Percentiles rank a stretch among this genome's conserved stretches.
Conservation (phyloP, 148 eudicot genomes). For the Chenopodium album region DNA sequence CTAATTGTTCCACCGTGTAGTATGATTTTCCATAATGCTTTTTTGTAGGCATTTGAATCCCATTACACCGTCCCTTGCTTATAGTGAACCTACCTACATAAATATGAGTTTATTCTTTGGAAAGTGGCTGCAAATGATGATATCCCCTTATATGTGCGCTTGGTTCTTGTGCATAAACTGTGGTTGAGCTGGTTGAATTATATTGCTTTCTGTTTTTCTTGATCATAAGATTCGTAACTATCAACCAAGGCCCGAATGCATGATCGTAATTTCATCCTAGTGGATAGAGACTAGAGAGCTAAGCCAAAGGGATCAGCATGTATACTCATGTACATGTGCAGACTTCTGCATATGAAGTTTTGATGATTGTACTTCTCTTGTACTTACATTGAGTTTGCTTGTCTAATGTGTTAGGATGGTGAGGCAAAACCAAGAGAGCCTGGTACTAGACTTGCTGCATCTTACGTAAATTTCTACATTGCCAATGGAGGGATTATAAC, state of each 20-base stretch:
- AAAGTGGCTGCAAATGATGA: background rate
- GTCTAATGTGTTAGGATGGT: slow-evolving; percentile 48
- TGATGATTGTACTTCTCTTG: background rate
- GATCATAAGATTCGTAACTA: background rate
- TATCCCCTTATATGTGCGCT: background rate
- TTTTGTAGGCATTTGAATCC: background rate
- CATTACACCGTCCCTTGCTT: background rate
- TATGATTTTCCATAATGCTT: background rate
- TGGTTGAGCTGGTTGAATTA: background rate
- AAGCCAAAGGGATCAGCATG: background rate
- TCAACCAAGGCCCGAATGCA: background rate
- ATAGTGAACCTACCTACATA: background rate
- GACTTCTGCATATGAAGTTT: background rate
- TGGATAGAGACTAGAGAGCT: background rate
- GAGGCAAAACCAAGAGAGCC: slow-evolving; percentile 76
- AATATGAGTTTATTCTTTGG: background rate
- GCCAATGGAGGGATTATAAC: slow-evolving; percentile 81
- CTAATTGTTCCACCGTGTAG: background rate
- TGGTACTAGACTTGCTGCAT: slow-evolving; percentile 91
- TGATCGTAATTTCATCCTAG: background rate
- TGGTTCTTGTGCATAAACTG: background rate
- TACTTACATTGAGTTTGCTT: background rate
- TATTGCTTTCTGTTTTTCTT: background rate
- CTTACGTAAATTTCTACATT: slow-evolving; percentile 90
- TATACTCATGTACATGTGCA: background rate